phyloP scores from a whole-genome alignment of 2,329 filamentous ascomycete genomes.

The Venturia asperata region DNA sequence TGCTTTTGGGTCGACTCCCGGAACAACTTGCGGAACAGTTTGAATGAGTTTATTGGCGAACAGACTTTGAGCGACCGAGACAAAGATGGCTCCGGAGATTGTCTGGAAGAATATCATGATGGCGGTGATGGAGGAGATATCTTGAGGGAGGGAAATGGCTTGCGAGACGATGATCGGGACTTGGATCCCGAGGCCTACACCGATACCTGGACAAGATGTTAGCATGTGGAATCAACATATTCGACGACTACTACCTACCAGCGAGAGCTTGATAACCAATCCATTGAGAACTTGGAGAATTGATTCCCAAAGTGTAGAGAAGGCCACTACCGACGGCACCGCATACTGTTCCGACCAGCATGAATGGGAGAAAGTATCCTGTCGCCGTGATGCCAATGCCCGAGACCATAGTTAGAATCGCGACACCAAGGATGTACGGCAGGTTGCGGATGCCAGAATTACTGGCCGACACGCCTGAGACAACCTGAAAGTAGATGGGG shows the following conservation, averaged over 20 bases:
- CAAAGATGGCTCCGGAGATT: constrained; percentile 14
- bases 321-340: constrained; percentile 35
- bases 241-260: constrained; percentile 26
- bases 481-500: constrained; percentile 44
- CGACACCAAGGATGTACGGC: constrained; percentile 33
- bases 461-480: constrained; percentile 31
- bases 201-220: constrained; percentile 29
- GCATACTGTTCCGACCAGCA: constrained; percentile 28
- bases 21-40: constrained; percentile 22
- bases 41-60: constrained; percentile 18
- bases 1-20: constrained; percentile 29
- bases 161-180: constrained; percentile 38
- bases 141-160: constrained; percentile 23
- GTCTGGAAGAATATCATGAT: constrained; percentile 23
- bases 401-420: constrained; percentile 25
- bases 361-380: constrained; percentile 33
- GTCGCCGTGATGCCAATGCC: constrained; percentile 26
- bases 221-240: constrained; percentile 26
- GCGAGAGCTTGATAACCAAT: constrained; percentile 43
- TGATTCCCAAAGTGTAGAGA: constrained; percentile 35
- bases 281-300: constrained; percentile 36
- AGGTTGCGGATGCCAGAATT: constrained; percentile 38
- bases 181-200: constrained; percentile 38
- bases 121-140: constrained; percentile 24
- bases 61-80: constrained; percentile 15